Conservation (phyloP, 768 basidiomycete species). For the Phaeolepiota aurea region DNA sequence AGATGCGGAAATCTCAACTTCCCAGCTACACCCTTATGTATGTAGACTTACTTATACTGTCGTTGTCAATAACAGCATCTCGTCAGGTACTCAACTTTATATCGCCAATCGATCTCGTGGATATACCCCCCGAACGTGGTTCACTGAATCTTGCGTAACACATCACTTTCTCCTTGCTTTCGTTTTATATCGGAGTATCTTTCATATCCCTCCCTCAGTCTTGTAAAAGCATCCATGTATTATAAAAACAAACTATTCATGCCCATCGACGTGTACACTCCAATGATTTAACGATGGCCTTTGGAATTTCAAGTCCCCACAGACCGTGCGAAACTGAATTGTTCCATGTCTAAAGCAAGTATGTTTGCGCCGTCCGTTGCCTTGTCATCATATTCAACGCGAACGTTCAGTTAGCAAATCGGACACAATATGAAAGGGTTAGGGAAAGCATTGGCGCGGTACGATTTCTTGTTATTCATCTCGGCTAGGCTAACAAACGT, state of each 20-base stretch:
- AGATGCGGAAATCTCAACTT: constrained; percentile 8
- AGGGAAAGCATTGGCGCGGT: constrained; percentile 73
- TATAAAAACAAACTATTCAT: too few relatives aligned
- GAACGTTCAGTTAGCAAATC: not conserved
- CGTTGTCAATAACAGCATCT: constrained; percentile 3
- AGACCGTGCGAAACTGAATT: not conserved
- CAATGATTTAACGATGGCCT: too few relatives aligned
- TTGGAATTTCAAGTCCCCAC: too few relatives aligned
- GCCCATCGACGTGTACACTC: constrained; percentile 1
- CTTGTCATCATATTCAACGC: not conserved
- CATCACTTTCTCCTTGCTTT: not conserved
- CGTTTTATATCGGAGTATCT: not conserved
- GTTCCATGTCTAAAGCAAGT: not conserved
- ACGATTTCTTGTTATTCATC: constrained; percentile 11
- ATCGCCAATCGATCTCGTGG: constrained; percentile 33
- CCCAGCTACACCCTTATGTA: constrained; percentile 35
- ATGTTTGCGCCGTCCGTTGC: not conserved
- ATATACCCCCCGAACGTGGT: constrained; percentile 5
- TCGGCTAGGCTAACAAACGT: too few relatives aligned
- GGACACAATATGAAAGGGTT: constrained; percentile 69
- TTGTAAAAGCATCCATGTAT: not conserved
- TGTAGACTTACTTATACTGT: constrained; percentile 8
- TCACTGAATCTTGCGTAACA: not conserved
- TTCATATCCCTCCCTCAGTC: not conserved
- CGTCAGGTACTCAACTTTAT: constrained; percentile 35